These are phyloP conservation scores for Spinacia oleracea DNA, from an alignment of 179 eudicot genomes.

Conservation along the genomic window DNA sequence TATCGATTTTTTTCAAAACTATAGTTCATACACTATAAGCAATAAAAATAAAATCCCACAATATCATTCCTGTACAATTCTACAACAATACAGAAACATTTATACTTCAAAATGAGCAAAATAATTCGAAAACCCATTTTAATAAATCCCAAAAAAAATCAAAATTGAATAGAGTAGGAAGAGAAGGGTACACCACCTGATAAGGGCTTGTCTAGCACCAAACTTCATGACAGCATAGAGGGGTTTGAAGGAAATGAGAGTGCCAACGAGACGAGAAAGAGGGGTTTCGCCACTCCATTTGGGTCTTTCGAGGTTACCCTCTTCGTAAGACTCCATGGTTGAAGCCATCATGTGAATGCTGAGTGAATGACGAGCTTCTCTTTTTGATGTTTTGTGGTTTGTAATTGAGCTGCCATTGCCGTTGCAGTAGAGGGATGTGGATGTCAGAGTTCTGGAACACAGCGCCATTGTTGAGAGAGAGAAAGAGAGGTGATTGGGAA, in stretches of 20 bases:
- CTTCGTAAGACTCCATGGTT: conserved; percentile 45
- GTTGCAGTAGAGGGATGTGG: conserved; percentile 10
- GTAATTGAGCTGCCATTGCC: conserved; percentile 21
- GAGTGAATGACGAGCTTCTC: not conserved
- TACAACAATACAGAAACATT: too few species aligned
- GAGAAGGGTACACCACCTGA: conserved; percentile 58
- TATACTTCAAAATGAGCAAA: not conserved
- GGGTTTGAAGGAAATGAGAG: conserved; percentile 80
- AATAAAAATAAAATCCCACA: too few species aligned
- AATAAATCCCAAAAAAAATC: not conserved
- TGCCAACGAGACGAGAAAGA: conserved; percentile 75
- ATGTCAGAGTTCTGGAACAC: conserved; percentile 21
- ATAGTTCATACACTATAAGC: too few species aligned
- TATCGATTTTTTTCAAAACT: too few species aligned
- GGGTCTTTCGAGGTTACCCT: conserved; percentile 76
- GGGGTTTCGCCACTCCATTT: conserved; percentile 87
- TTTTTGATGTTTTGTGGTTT: conserved; percentile 24
- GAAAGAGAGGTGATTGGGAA: not conserved
- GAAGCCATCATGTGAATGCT: conserved; percentile 23
- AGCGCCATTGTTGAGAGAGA: conserved; percentile 25
- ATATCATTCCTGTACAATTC: too few species aligned
- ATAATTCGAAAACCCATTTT: not conserved
- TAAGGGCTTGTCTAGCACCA: conserved; percentile 91
- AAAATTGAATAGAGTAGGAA: too few species aligned
- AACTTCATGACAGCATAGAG: conserved; percentile 69